Percentiles rank a stretch among this genome's conserved stretches.
phyloP scores from a whole-genome alignment of 768 basidiomycete genomes.

The Grammothele lineata region DNA sequence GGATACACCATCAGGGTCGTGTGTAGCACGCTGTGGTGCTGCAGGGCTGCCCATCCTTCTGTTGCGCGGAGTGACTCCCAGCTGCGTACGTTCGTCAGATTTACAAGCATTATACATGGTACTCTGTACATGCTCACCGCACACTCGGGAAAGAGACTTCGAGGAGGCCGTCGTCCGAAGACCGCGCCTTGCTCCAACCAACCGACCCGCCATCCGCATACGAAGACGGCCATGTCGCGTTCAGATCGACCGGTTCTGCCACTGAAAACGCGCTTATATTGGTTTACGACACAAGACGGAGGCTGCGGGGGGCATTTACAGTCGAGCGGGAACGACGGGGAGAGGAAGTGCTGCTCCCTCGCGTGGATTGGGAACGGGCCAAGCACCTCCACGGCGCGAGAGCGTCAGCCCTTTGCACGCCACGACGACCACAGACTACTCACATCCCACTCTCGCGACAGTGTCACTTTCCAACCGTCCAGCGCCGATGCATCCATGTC shows the following conservation, averaged over 20 bases:
- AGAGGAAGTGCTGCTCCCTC: conserved; percentile 78
- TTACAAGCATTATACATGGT: not conserved
- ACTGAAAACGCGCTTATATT: conserved; percentile 34
- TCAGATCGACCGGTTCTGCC: conserved; percentile 45
- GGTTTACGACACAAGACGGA: not conserved
- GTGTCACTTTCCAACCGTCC: conserved; percentile 5
- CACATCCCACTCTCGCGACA: conserved; percentile 17
- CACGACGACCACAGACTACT: conserved; percentile 2
- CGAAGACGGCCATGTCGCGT: conserved; percentile 58
- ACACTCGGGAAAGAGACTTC: conserved; percentile 62
- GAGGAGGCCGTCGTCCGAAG: conserved; percentile 43
- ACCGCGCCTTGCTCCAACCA: conserved; percentile 47
- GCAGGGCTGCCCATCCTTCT: conserved; percentile 85
- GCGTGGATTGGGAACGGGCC: conserved; percentile 85
- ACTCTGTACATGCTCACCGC: conserved; percentile 34
- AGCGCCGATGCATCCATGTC: not conserved
- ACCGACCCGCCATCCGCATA: conserved; percentile 59
- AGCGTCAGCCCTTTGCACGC: not conserved
- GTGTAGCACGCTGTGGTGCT: conserved; percentile 72
- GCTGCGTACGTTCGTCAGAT: conserved; percentile 30
- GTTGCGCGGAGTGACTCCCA: conserved; percentile 71
- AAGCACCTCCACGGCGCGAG: conserved; percentile 45
- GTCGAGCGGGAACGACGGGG: conserved; percentile 69
- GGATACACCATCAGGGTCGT: conserved; percentile 59
- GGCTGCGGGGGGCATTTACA: conserved; percentile 35